Conservation (phyloP, 1,139 yeast genomes). For the Blastobotrys aristatus region DNA sequence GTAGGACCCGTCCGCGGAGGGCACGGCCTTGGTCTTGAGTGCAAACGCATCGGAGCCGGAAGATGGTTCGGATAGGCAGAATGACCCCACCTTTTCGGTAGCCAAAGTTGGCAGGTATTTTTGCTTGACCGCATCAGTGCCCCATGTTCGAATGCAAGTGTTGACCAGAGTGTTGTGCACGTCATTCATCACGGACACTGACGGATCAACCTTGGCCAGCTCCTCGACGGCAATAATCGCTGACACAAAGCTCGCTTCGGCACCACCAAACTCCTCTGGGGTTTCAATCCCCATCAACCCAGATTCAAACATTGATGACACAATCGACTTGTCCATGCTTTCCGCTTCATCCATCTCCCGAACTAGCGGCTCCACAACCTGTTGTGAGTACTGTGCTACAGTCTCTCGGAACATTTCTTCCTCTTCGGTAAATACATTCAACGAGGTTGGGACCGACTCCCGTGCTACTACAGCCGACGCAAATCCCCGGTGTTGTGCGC, state of each 20-base stretch:
- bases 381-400: constrained; percentile 38
- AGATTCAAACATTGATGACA: constrained; percentile 38
- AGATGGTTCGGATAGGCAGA: constrained; percentile 40
- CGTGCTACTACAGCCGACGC: no score
- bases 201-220: constrained; percentile 42
- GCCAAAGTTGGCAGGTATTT: constrained; percentile 40
- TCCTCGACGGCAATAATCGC: constrained; percentile 44
- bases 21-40: constrained; percentile 36
- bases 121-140: constrained; percentile 35
- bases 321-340: constrained; percentile 36
- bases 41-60: constrained; percentile 46
- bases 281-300: constrained; percentile 45
- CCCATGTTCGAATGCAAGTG: constrained; percentile 39
- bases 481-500: constrained; percentile 4
- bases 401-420: constrained; percentile 40
- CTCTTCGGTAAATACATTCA: constrained; percentile 36
- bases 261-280: constrained; percentile 43
- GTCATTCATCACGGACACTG: constrained; percentile 41
- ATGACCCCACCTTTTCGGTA: constrained; percentile 37
- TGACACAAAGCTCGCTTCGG: constrained; percentile 43
- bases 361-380: constrained; percentile 39
- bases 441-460: constrained; percentile 17
- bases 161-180: constrained; percentile 44
- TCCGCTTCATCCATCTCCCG: constrained; percentile 43
- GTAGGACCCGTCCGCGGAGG: constrained; percentile 35